phyloP scores from a whole-genome alignment of 2,329 filamentous ascomycete species.

The Fusarium albidum region DNA sequence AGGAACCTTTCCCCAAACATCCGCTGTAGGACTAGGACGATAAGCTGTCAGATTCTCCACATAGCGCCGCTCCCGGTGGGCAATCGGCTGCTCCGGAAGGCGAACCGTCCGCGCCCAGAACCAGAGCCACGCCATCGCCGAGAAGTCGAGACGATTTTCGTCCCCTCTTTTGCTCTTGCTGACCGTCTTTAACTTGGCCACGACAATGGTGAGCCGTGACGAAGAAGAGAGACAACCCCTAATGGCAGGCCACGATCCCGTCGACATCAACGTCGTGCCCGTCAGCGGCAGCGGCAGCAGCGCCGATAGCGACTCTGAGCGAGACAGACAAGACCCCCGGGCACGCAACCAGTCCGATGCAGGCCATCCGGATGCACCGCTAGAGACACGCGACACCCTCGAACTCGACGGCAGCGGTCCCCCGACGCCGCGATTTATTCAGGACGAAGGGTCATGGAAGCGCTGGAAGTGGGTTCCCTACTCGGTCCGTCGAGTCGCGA shows the following conservation, averaged over 20 bases:
- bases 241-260: conserved; percentile 46
- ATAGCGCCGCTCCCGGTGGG: conserved; percentile 9
- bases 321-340: conserved; percentile 21
- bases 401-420: conserved; percentile 54
- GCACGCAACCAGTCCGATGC: conserved; percentile 19
- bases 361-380: conserved; percentile 54
- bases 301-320: conserved; percentile 19
- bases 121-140: conserved; percentile 13
- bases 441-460: conserved; percentile 59
- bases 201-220: conserved; percentile 43
- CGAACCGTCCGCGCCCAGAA: conserved; percentile 16
- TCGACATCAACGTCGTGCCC: conserved; percentile 39
- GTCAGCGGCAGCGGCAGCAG: conserved; percentile 27
- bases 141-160: conserved; percentile 13
- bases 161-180: not conserved
- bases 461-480: conserved; percentile 67
- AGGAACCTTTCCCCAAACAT: not conserved
- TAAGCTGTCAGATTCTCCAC: conserved; percentile 22
- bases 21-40: not conserved
- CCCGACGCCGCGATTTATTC: conserved; percentile 67
- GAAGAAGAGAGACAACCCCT: conserved; percentile 50
- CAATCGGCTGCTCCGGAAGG: conserved; percentile 15
- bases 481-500: conserved; percentile 57
- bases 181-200: conserved; percentile 7
- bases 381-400: conserved; percentile 48